These are phyloP conservation scores for Nicotiana obtusifolia DNA, from an alignment of 257 asterid genomes.

Conservation along the genomic window DNA sequence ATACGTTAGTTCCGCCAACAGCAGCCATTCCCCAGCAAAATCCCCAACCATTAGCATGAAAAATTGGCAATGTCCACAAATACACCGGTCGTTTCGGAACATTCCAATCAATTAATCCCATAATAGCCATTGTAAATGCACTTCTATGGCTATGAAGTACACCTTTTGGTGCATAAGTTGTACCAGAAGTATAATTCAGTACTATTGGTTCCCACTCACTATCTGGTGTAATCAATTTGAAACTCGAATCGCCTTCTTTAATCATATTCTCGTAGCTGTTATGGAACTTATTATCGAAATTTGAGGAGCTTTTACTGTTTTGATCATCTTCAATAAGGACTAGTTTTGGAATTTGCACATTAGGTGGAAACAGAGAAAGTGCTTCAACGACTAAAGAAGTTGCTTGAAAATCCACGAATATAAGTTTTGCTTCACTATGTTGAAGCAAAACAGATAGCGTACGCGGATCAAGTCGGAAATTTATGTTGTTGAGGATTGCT, in stretches of 20 bases:
- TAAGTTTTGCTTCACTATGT: slow-evolving; percentile 39
- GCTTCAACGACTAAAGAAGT: slow-evolving; percentile 33
- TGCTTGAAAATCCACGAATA: slow-evolving; percentile 40
- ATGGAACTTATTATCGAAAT: neutral
- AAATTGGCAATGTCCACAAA: slow-evolving; percentile 49
- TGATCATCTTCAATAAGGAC: slow-evolving; percentile 22
- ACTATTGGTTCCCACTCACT: slow-evolving; percentile 46
- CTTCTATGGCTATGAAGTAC: slow-evolving; percentile 48
- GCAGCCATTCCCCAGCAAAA: slow-evolving; percentile 51
- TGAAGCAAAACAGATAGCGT: slow-evolving; percentile 32
- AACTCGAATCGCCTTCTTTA: slow-evolving; percentile 28
- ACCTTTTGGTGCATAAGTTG: slow-evolving; percentile 54
- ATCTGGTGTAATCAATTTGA: slow-evolving; percentile 35
- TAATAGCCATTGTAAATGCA: slow-evolving; percentile 19
- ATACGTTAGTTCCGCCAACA: slow-evolving; percentile 39
- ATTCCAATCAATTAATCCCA: slow-evolving; percentile 32
- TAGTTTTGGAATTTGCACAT: slow-evolving; percentile 17
- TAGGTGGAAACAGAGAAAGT: slow-evolving; percentile 29
- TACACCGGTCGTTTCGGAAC: slow-evolving; percentile 33
- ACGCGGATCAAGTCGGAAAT: slow-evolving; percentile 45
- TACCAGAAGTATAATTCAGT: slow-evolving; percentile 53
- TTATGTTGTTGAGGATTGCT: slow-evolving; percentile 41
- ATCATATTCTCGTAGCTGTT: slow-evolving; percentile 32
- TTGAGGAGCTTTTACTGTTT: neutral
- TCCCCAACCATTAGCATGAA: slow-evolving; percentile 57